phyloP scores from a whole-genome alignment of 2,329 filamentous ascomycete genomes.

The Aspergillus spinulosporus region DNA sequence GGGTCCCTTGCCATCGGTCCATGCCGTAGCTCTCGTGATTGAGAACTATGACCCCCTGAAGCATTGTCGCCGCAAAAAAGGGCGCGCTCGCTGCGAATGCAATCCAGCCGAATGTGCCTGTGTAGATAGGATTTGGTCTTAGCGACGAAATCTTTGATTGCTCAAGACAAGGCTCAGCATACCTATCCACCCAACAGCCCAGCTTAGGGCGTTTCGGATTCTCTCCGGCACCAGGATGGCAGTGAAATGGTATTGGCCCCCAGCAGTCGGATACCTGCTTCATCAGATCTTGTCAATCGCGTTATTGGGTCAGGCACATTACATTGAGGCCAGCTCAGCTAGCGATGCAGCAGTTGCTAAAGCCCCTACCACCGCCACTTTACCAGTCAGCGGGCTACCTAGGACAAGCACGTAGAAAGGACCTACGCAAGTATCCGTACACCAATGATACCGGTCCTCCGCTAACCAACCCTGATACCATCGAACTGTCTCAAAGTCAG shows the following conservation, averaged over 20 bases:
- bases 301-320: neutral
- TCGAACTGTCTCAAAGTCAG: neutral
- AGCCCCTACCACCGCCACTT: conserved; percentile 5
- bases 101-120: conserved; percentile 10
- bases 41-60: conserved; percentile 47
- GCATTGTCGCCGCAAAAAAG: conserved; percentile 48
- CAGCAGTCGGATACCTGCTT: conserved; percentile 14
- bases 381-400: neutral
- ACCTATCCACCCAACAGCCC: conserved; percentile 13
- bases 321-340: conserved; percentile 15
- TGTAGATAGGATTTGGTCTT: too few species aligned
- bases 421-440: conserved; percentile 12
- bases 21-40: conserved; percentile 44
- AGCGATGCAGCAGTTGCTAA: conserved; percentile 12
- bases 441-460: conserved; percentile 12
- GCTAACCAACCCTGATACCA: conserved; percentile 7
- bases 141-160: neutral
- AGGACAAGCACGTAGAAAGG: too few species aligned
- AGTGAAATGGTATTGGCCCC: conserved; percentile 17
- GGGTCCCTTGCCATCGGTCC: conserved; percentile 44
- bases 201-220: conserved; percentile 4
- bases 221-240: conserved; percentile 3
- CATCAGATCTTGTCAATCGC: neutral
- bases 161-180: neutral
- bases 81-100: conserved; percentile 36